A percentile compares a stretch with the other conserved stretches of the same genome.
These are phyloP conservation scores for Amoeboaphelidium protococcarum DNA, from an alignment of 371 early-diverging fungal genomes.

Conservation along the genomic window DNA sequence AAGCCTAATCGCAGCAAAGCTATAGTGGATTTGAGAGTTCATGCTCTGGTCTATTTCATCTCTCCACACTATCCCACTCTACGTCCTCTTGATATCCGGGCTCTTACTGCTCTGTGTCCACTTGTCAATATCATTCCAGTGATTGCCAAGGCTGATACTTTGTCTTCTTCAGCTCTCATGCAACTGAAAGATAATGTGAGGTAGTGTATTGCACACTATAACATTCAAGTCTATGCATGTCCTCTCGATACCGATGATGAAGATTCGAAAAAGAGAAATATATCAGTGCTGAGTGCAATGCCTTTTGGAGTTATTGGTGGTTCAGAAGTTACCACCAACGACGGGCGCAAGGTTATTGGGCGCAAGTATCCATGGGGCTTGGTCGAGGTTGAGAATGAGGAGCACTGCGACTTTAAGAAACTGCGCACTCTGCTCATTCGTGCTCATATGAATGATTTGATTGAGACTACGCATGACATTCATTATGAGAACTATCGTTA, in stretches of 20 bases:
- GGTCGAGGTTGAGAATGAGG: constrained; percentile 69
- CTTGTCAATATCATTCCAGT: constrained; percentile 75
- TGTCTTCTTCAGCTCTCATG: constrained; percentile 49
- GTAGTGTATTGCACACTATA: constrained; percentile 38
- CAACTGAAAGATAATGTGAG: constrained; percentile 43
- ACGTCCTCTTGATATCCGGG: constrained; percentile 53
- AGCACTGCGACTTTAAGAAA: constrained; percentile 73
- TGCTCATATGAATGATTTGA: constrained; percentile 81
- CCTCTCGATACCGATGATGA: constrained; percentile 64
- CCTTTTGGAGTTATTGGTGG: constrained; percentile 89
- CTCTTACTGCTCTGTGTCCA: constrained; percentile 56
- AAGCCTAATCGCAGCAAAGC: constrained; percentile 44
- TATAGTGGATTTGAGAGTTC: constrained; percentile 64
- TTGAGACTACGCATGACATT: constrained; percentile 58
- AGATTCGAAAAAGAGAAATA: constrained; percentile 41
- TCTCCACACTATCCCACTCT: constrained; percentile 67
- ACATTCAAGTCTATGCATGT: constrained; percentile 51
- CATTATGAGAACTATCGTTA: constrained; percentile 79
- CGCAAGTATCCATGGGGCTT: constrained; percentile 86
- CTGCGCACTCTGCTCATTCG: constrained; percentile 68
- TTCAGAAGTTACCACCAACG: constrained; percentile 34
- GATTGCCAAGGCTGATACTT: constrained; percentile 76
- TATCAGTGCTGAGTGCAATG: constrained; percentile 57
- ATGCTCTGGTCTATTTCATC: constrained; percentile 64
- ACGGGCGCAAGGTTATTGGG: constrained; percentile 55